These are phyloP conservation scores for Opeltia flavorubescens DNA, from an alignment of 495 filamentous ascomycete genomes.

Conservation along the genomic window DNA sequence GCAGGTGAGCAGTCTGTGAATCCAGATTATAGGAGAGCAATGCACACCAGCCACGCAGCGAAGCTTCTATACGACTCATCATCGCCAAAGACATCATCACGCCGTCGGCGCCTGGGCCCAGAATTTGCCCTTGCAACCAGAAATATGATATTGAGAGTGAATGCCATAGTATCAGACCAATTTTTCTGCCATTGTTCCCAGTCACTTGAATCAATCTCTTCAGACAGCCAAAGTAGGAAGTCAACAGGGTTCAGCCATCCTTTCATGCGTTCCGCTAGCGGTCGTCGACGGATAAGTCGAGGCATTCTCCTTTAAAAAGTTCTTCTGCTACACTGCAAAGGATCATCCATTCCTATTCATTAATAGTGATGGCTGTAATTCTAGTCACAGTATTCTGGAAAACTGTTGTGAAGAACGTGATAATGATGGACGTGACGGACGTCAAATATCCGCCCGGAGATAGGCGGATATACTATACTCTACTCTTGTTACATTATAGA, in stretches of 20 bases:
- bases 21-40: slow-evolving; percentile 5
- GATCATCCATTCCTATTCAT: no score
- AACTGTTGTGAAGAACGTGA: no score
- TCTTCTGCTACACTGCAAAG: no score
- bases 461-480: no score
- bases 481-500: no score
- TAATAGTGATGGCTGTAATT: no score
- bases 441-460: no score
- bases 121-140: slow-evolving; percentile 71
- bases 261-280: slow-evolving; percentile 62
- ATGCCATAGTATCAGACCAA: slow-evolving; percentile 58
- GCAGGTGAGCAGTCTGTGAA: neutral
- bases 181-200: slow-evolving; percentile 68
- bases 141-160: slow-evolving; percentile 64
- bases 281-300: slow-evolving; percentile 65
- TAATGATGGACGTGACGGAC: no score
- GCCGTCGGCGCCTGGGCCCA: slow-evolving; percentile 26
- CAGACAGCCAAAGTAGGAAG: slow-evolving; percentile 75
- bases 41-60: slow-evolving; percentile 63
- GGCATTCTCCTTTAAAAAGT: slow-evolving; percentile 23
- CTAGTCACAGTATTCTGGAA: slow-evolving; percentile 3
- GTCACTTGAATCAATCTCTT: slow-evolving; percentile 74
- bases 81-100: slow-evolving; percentile 78
- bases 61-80: slow-evolving; percentile 42
- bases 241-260: slow-evolving; percentile 75